Evolutionary conservation across 768 basidiomycete genomes (phyloP), one percentile per base, ranked within the genome.

Genomic region (Lentinula lateritia): DNA sequence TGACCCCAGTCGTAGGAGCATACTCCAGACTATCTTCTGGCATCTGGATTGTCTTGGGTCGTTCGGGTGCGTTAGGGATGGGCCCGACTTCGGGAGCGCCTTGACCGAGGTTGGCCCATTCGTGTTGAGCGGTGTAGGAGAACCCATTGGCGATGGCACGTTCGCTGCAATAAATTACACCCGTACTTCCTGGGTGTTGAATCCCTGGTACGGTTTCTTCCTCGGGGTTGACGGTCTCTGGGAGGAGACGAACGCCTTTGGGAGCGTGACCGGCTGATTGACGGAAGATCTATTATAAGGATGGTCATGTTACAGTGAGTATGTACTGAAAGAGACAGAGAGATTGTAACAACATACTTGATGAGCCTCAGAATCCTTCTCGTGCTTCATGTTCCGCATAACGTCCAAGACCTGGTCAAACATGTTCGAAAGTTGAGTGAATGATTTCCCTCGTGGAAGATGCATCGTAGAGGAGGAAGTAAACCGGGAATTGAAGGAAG

Each of bases 141-240:
- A 94, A 97, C 8, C 95, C 95, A 69, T 97, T 96, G 10, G 93
- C 93, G 78, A 93, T 92, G n/a, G 94, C 92, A 62, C 94, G 55
- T 41, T 56, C 55, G 6, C 38, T 41, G 20, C 55, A 56, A 28
- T 56, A 56, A 32, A 56, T 56, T 9, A 88, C 85, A 62, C 82
- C 77, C 0, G 80, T 82, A 66, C 74, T 74, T 38, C 84, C 84
- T 2, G 92, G 92, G 70, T 92, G 91, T 69, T 87, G 82, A 68
- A 92, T 91, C 53, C 92, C 93, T 18, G 93, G 93, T 4, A 95
- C 86, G 0, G 93, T 93, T 75, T 95, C 93, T 67, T 95, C 93
- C 66, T 92, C 89, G 2, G 88, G 86, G 65, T 92, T 88, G 65
- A 87, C 74, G 3, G 84, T 89, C 72, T 89, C 80, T 7, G 91